A percentile compares a stretch with the other conserved stretches of the same genome.
phyloP scores from a whole-genome alignment of 352 stramenopile species.

The Globisporangium paroecandrum region DNA sequence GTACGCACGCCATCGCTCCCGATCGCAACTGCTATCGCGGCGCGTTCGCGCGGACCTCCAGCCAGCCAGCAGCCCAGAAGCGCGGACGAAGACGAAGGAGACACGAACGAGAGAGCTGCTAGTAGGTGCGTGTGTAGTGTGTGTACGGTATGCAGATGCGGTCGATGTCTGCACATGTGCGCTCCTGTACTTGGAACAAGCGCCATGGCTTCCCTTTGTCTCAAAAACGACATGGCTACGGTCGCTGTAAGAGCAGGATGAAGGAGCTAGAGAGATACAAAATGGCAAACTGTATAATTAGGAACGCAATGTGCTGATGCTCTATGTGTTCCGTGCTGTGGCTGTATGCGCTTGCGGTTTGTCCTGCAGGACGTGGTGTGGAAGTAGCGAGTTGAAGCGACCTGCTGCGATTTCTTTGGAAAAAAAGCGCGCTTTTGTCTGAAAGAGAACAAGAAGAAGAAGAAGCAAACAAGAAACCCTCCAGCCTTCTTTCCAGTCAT shows the following conservation, averaged over 20 bases:
- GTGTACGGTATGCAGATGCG: background rate
- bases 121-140: background rate
- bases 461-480: background rate
- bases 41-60: background rate
- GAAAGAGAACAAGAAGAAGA: background rate
- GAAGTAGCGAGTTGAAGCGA: conserved; percentile 7
- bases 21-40: background rate
- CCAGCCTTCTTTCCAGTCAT: background rate
- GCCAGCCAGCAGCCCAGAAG: background rate
- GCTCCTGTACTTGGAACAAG: background rate
- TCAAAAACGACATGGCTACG: background rate
- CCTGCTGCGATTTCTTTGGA: background rate
- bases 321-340: background rate
- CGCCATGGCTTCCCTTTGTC: background rate
- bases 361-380: background rate
- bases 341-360: background rate
- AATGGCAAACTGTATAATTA: background rate
- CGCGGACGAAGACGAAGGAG: background rate
- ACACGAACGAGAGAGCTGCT: background rate
- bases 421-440: background rate
- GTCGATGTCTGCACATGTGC: background rate
- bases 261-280: background rate
- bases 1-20: background rate
- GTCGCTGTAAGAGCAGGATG: background rate
- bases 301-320: background rate